Evolutionary conservation across 2,329 filamentous ascomycete genomes (phyloP).

Genomic region (Emmonsiellopsis sp.): DNA sequence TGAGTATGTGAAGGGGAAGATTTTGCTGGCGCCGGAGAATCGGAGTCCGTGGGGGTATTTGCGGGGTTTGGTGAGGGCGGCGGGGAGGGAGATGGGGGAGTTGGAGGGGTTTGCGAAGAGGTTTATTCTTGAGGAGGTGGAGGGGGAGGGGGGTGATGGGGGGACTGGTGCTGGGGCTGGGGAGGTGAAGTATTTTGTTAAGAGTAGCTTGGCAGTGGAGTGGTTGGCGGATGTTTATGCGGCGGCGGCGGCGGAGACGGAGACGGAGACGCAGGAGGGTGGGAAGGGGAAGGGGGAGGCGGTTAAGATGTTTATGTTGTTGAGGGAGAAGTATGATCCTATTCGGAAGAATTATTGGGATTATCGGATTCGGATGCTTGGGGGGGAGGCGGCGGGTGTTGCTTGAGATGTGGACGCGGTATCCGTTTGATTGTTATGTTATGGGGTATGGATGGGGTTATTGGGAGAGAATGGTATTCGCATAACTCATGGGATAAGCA

Average conservation of each 20-base stretch:
- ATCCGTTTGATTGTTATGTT: too few species aligned
- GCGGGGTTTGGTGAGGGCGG: slow-evolving; percentile 62
- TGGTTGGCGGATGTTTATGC: slow-evolving; percentile 39
- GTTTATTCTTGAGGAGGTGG: slow-evolving; percentile 43
- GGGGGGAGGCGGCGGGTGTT: slow-evolving; percentile 6
- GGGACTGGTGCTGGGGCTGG: too few species aligned
- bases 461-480: too few species aligned
- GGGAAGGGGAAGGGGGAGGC: slow-evolving; percentile 43
- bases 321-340: slow-evolving; percentile 82
- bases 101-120: slow-evolving; percentile 45
- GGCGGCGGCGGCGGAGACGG: slow-evolving; percentile 32
- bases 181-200: slow-evolving; percentile 34
- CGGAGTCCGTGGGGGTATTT: slow-evolving; percentile 92
- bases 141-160: slow-evolving; percentile 17
- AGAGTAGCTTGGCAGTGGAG: slow-evolving; percentile 50
- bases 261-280: slow-evolving; percentile 22
- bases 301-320: slow-evolving; percentile 57
- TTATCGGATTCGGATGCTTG: slow-evolving; percentile 51
- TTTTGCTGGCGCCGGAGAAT: slow-evolving; percentile 78
- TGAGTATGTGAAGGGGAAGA: slow-evolving; percentile 61
- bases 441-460: too few species aligned
- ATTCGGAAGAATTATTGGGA: slow-evolving; percentile 90
- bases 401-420: not conserved
- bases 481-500: not conserved
- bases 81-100: slow-evolving; percentile 40